A percentile compares a stretch with the other conserved stretches of the same genome.
phyloP scores from a whole-genome alignment of 208 protist genomes.

The Phytomonas sp. region DNA sequence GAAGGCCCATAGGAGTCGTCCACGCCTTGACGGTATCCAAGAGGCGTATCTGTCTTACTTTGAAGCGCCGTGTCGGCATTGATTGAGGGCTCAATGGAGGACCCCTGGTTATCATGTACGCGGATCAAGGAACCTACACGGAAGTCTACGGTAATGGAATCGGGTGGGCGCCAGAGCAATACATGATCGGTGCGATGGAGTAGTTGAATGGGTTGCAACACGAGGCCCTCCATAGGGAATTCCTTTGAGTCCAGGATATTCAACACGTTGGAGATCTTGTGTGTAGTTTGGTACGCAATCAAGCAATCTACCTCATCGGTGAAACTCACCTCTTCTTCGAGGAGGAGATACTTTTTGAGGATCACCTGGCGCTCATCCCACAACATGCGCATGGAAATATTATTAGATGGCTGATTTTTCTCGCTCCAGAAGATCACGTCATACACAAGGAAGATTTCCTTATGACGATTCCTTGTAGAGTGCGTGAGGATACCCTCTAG shows the following conservation, averaged over 20 bases:
- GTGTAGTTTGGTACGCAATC: constrained; percentile 53
- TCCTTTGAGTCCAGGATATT: constrained; percentile 57
- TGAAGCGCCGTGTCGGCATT: constrained; percentile 2
- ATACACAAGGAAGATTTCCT: constrained; percentile 69
- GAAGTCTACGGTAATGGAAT: constrained; percentile 63
- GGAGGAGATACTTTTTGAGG: constrained; percentile 36
- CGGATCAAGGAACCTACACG: constrained; percentile 41
- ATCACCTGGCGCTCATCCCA: constrained; percentile 52
- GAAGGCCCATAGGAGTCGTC: constrained; percentile 19
- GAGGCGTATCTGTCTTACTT: background rate
- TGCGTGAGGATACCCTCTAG: constrained; percentile 67
- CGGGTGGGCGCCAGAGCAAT: constrained; percentile 66
- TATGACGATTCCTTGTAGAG: constrained; percentile 29
- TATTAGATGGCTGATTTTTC: constrained; percentile 20
- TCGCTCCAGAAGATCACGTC: constrained; percentile 77
- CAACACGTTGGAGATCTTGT: constrained; percentile 31
- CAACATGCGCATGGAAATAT: constrained; percentile 49
- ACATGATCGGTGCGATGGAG: constrained; percentile 43
- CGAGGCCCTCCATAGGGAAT: constrained; percentile 60
- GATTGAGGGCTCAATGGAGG: constrained; percentile 4
- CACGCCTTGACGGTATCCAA: constrained; percentile 11
- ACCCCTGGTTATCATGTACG: constrained; percentile 10
- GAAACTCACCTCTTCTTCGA: constrained; percentile 38
- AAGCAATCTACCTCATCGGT: constrained; percentile 38
- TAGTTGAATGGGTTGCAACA: constrained; percentile 58